Conservation (phyloP, 2,329 filamentous ascomycete genomes). For the Dothiorella sarmentorum region DNA sequence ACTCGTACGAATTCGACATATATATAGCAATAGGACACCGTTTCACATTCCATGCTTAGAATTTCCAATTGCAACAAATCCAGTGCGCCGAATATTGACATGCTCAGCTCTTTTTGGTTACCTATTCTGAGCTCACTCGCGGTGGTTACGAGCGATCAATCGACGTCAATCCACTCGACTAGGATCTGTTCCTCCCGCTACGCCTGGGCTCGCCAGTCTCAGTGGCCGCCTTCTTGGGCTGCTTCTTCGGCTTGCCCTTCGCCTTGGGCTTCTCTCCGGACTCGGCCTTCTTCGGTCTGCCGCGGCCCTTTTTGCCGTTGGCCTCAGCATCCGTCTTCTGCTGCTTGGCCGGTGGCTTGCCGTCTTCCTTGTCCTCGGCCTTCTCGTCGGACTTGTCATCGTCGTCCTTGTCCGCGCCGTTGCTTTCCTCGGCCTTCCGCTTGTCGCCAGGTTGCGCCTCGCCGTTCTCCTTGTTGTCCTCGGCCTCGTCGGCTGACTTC, state of each 20-base stretch:
- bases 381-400: conserved; percentile 21
- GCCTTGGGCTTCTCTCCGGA: conserved; percentile 30
- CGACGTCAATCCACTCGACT: background rate
- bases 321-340: conserved; percentile 33
- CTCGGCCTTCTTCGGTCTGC: conserved; percentile 34
- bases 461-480: conserved; percentile 24
- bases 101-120: conserved; percentile 12
- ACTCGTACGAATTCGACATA: background rate
- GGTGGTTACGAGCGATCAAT: background rate
- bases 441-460: conserved; percentile 36
- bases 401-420: conserved; percentile 27
- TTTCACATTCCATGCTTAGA: conserved; percentile 12
- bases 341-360: conserved; percentile 31
- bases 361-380: conserved; percentile 24
- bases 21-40: conserved; percentile 15
- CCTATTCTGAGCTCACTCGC: conserved; percentile 6
- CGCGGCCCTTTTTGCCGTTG: conserved; percentile 25
- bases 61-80: conserved; percentile 9
- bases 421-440: conserved; percentile 31
- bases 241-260: conserved; percentile 36
- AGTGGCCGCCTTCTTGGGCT: conserved; percentile 49
- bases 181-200: conserved; percentile 39
- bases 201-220: conserved; percentile 47
- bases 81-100: conserved; percentile 12
- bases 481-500: conserved; percentile 24